These are phyloP conservation scores for Ocimum tenuiflorum DNA, from an alignment of 257 asterid genomes.

Conservation along the genomic window DNA sequence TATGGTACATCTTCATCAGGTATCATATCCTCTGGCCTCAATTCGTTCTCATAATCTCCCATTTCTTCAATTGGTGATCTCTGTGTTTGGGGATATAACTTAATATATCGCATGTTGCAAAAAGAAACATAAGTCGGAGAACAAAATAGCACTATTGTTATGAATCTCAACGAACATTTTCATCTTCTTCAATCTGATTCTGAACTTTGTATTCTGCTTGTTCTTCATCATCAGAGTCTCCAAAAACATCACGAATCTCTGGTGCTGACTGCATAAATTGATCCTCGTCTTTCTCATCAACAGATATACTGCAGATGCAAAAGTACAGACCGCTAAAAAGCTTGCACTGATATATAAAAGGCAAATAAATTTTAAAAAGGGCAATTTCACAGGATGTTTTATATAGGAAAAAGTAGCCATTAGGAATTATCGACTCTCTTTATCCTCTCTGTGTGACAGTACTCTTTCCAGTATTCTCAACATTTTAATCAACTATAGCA, in stretches of 20 bases:
- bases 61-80: conserved; percentile 69
- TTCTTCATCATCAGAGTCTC: conserved; percentile 68
- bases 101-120: neutral
- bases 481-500: neutral
- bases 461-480: neutral
- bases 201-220: conserved; percentile 38
- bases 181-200: conserved; percentile 40
- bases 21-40: conserved; percentile 77
- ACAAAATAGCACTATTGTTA: neutral
- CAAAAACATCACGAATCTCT: conserved; percentile 67
- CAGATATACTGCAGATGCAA: conserved; percentile 32
- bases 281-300: conserved; percentile 43
- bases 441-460: neutral
- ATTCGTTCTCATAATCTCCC: conserved; percentile 52
- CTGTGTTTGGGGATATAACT: conserved; percentile 29
- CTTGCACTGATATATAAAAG: neutral
- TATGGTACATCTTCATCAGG: conserved; percentile 84
- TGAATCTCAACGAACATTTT: conserved; percentile 23
- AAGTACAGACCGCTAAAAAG: neutral
- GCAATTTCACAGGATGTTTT: too few relatives aligned
- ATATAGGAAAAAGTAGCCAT: neutral
- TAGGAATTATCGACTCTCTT: neutral
- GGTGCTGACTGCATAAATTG: conserved; percentile 36
- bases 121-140: neutral
- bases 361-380: too few relatives aligned